Conservation (phyloP, 495 filamentous ascomycete genomes). For the Neurospora hispaniola region DNA sequence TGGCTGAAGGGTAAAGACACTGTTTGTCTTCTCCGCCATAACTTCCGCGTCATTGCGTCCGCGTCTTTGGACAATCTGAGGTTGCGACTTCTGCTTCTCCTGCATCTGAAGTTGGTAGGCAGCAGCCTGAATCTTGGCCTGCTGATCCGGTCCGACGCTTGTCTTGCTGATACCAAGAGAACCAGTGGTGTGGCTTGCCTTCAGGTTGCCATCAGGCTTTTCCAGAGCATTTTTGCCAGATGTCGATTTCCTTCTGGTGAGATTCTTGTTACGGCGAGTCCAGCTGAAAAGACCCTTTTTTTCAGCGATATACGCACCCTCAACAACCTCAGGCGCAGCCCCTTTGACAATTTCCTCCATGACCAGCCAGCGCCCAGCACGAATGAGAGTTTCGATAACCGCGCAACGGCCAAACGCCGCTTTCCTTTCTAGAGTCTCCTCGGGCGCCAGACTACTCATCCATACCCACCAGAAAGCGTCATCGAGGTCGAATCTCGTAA, state of each 20-base stretch:
- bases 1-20: constrained; percentile 81
- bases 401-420: constrained; percentile 91
- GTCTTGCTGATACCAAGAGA: constrained; percentile 61
- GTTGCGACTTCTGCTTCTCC: constrained; percentile 48
- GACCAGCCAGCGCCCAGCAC: constrained; percentile 77
- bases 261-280: constrained; percentile 55
- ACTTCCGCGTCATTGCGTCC: constrained; percentile 44
- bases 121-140: constrained; percentile 83
- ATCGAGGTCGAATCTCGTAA: constrained; percentile 75
- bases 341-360: constrained; percentile 96
- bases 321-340: constrained; percentile 74
- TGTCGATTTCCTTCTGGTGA: constrained; percentile 59
- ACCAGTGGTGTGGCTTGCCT: constrained; percentile 19
- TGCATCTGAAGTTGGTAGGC: constrained; percentile 62
- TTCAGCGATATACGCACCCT: constrained; percentile 80
- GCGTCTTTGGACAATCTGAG: constrained; percentile 29
- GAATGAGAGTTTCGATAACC: constrained; percentile 77
- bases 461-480: constrained; percentile 99
- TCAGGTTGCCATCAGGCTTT: constrained; percentile 18
- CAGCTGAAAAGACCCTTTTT: constrained; percentile 89
- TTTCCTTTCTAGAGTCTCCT: constrained; percentile 72
- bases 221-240: constrained; percentile 32
- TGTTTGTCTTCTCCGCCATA: constrained; percentile 70
- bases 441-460: constrained; percentile 90
- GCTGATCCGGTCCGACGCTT: constrained; percentile 84